Conservation (phyloP, 1,284 basidiomycete species). For the Gastroboletus turbinatus region DNA sequence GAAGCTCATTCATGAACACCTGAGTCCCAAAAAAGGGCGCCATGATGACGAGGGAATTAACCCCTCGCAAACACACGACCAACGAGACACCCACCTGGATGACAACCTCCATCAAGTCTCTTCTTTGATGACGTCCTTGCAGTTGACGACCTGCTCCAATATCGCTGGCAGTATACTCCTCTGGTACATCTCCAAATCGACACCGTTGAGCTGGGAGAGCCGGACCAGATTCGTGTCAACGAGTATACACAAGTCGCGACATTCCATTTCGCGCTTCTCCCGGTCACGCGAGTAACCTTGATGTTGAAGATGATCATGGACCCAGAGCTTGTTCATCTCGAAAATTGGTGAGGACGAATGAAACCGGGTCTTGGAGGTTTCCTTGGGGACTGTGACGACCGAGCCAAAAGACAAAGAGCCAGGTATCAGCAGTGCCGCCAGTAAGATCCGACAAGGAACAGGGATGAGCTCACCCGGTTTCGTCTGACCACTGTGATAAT, state of each 20-base stretch:
- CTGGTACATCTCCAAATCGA: slow-evolving; percentile 89
- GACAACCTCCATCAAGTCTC: slow-evolving; percentile 97
- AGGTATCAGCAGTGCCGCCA: background rate
- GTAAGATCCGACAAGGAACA: background rate
- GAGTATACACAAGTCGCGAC: slow-evolving; percentile 87
- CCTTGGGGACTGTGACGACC: slow-evolving; percentile 64
- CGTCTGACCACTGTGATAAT: slow-evolving; percentile 96
- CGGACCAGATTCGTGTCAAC: slow-evolving; percentile 96
- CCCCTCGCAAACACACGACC: background rate
- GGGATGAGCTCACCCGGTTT: slow-evolving; percentile 64
- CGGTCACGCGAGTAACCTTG: slow-evolving; percentile 93
- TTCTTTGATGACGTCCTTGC: slow-evolving; percentile 95
- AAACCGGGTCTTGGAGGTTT: slow-evolving; percentile 89
- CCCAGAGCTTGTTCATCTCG: slow-evolving; percentile 99
- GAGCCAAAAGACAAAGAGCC: background rate
- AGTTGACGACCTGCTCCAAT: slow-evolving; percentile 93
- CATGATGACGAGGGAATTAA: background rate
- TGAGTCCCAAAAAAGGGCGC: slow-evolving; percentile 35
- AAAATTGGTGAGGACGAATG: slow-evolving; percentile 96
- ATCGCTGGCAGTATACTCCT: slow-evolving; percentile 83
- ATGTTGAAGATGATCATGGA: slow-evolving; percentile 92
- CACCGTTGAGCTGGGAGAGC: slow-evolving; percentile 89
- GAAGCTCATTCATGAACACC: slow-evolving; percentile 97
- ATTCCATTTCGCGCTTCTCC: slow-evolving; percentile 93
- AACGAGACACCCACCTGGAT: slow-evolving; percentile 69